A percentile compares a stretch with the other conserved stretches of the same genome.
These are phyloP conservation scores for Diaporthe sp. DNA, from an alignment of 2,329 filamentous ascomycete species.

Conservation along the genomic window DNA sequence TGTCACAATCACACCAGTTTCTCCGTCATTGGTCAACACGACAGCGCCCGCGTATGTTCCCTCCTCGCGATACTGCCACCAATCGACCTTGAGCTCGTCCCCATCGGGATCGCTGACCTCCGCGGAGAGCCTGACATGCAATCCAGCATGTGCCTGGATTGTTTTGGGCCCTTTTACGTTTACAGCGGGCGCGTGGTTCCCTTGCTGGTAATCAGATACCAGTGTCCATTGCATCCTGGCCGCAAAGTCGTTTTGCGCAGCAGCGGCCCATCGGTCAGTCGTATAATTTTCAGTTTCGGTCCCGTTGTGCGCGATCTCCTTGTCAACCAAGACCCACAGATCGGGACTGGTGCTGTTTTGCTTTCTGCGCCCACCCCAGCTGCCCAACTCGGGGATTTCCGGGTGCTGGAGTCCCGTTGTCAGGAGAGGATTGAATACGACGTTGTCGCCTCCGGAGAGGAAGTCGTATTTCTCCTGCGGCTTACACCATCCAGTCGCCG, in stretches of 20 bases:
- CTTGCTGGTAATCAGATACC: background rate
- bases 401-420: conserved; percentile 15
- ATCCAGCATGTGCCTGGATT: background rate
- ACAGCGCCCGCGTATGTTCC: background rate
- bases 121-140: background rate
- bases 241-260: conserved; percentile 24
- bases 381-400: background rate
- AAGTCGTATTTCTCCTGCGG: conserved; percentile 20
- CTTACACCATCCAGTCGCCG: background rate
- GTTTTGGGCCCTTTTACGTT: background rate
- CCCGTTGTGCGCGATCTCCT: background rate
- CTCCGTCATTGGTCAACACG: background rate
- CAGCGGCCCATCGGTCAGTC: background rate
- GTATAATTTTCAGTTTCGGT: background rate
- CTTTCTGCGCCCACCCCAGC: conserved; percentile 13
- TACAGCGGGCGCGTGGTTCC: conserved; percentile 1
- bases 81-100: background rate
- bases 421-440: conserved; percentile 10
- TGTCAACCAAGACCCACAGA: conserved; percentile 7
- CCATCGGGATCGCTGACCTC: background rate
- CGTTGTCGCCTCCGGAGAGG: conserved; percentile 17
- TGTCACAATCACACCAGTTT: background rate
- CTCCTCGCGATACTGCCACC: conserved; percentile 24
- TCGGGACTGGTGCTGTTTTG: conserved; percentile 1
- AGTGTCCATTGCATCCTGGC: conserved; percentile 23